phyloP scores from a whole-genome alignment of 2,329 filamentous ascomycete species.

The Nothophoma quercina region DNA sequence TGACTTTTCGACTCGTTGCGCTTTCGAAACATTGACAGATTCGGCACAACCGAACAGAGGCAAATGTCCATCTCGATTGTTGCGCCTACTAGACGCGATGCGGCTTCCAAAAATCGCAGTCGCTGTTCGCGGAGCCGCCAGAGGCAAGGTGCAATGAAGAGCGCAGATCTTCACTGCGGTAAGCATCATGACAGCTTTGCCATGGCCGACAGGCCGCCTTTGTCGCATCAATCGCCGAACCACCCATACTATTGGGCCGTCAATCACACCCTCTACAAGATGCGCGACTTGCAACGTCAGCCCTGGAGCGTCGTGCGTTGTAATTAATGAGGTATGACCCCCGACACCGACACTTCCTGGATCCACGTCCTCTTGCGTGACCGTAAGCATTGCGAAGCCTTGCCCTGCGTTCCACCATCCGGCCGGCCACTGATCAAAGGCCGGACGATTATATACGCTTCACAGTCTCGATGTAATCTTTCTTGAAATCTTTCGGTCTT shows the following conservation, averaged over 20 bases:
- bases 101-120: neutral
- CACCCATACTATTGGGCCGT: constrained; percentile 7
- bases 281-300: constrained; percentile 8
- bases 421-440: neutral
- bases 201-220: constrained; percentile 23
- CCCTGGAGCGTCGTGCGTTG: neutral
- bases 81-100: neutral
- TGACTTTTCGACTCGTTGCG: neutral
- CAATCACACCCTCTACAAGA: neutral
- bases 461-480: neutral
- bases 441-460: neutral
- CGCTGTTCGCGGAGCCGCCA: constrained; percentile 9
- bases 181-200: constrained; percentile 27
- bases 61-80: neutral
- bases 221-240: constrained; percentile 11
- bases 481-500: neutral
- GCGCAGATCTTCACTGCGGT: constrained; percentile 25
- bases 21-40: neutral
- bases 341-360: constrained; percentile 4
- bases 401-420: neutral
- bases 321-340: constrained; percentile 8
- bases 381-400: constrained; percentile 10
- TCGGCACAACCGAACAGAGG: neutral
- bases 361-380: constrained; percentile 6
- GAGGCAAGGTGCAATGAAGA: neutral